Conservation (phyloP, 257 asterid species). For the Solanum rostratum region DNA sequence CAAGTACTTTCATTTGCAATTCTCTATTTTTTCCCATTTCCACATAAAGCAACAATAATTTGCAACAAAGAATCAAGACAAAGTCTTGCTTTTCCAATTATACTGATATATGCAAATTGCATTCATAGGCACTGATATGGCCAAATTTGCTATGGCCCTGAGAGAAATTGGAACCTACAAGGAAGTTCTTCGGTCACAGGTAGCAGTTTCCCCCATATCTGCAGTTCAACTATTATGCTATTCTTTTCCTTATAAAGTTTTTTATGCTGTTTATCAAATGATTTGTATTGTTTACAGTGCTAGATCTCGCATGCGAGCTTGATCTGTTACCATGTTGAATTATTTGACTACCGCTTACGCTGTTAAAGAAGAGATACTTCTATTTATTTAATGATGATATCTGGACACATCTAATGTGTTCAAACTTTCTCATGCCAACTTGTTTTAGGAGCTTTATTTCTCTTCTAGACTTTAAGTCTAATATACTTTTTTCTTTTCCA, state of each 20-base stretch:
- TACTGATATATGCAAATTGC: slow-evolving; percentile 16
- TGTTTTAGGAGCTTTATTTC: neutral
- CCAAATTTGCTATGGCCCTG: slow-evolving; percentile 72
- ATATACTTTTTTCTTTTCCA: neutral
- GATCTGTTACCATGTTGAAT: neutral
- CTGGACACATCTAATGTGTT: neutral
- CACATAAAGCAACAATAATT: neutral
- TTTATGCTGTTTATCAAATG: neutral
- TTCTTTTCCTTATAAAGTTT: neutral
- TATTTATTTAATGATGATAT: neutral
- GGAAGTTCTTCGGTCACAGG: slow-evolving; percentile 93
- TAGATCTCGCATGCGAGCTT: neutral
- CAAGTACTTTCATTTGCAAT: neutral
- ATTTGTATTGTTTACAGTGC: neutral
- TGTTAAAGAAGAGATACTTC: neutral
- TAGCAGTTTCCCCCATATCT: slow-evolving; percentile 10
- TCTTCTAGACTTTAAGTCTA: neutral
- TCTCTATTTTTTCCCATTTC: neutral
- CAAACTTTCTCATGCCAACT: neutral
- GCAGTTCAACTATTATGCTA: neutral
- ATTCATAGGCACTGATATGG: slow-evolving; percentile 80
- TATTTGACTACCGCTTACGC: neutral
- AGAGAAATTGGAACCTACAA: slow-evolving; percentile 91
- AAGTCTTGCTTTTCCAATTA: neutral
- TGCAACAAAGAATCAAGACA: neutral